Base-by-base conservation (phyloP, 148 eudicot species). In the Limonium bicolor region DNA sequence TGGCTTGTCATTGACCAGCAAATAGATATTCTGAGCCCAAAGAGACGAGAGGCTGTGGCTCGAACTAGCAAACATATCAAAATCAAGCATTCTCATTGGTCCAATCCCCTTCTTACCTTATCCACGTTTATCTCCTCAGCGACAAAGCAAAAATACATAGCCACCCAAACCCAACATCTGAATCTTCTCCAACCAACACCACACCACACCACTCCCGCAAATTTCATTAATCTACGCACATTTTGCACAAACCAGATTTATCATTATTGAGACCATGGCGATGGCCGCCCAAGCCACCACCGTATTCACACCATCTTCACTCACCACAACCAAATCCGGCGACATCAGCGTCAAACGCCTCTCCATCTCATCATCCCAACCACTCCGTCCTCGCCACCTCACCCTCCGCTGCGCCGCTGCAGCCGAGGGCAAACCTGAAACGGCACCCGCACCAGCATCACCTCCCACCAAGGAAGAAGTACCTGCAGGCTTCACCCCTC, bases 401-500 rank as follows among this genome's bases (percentile, higher is more conserved):
- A 1, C 43, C 19, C 31, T 33, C n/a, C 1, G 13, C 27, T 46
- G 36, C 3, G 62, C 73, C 0, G 65, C 59, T 2, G 77, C 65
- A 3, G 42, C 57, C 6, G 64, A 58, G 43, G 51, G n/a, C n/a
- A n/a, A n/a, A n/a, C n/a, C n/a, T n/a, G n/a, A n/a, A n/a, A n/a
- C n/a, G n/a, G n/a, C n/a, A n/a, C n/a, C 58, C 3, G 27, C 43
- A 10, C 44, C 59, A 5, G 41, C 54, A 2, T 56, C 31, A 2
- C 48, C 63, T 1, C 63, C 66, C 6, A 17, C 23, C 16, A 51
- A 51, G 22, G 55, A 53, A 20, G 70, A 61, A 24, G 82, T 76
- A 4, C 88, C 88, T 0, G 81, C 39, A 0, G 99, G 95, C 1
- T 90, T 90, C 94, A 81, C 88, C 64, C 95, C 95, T 5, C 99